These are phyloP conservation scores for Aureobasidium pullulans DNA, from an alignment of 2,329 filamentous ascomycete genomes.

Conservation along the genomic window DNA sequence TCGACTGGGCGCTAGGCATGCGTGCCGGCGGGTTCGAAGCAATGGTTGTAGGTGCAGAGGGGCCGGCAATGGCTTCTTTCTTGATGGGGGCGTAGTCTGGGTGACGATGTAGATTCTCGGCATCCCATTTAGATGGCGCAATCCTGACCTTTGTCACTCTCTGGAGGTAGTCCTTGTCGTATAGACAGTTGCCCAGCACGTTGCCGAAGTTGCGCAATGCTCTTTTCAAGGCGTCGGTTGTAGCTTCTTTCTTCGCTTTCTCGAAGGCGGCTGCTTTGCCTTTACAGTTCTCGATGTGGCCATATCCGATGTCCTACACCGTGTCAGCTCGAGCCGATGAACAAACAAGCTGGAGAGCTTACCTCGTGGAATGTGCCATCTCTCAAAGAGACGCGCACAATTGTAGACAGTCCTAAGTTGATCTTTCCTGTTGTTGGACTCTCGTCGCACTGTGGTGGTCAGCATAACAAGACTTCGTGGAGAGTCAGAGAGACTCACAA, in stretches of 20 bases:
- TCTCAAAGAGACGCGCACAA: slow-evolving; percentile 79
- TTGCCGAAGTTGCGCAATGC: slow-evolving; percentile 90
- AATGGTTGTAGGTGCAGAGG: slow-evolving; percentile 12
- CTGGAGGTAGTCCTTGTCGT: slow-evolving; percentile 88
- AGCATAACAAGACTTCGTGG: not conserved
- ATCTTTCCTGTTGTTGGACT: slow-evolving; percentile 69
- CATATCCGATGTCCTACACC: slow-evolving; percentile 77
- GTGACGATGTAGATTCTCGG: slow-evolving; percentile 74
- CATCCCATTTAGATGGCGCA: slow-evolving; percentile 67
- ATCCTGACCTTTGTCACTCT: slow-evolving; percentile 88
- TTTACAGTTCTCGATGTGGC: slow-evolving; percentile 91
- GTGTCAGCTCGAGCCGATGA: not conserved
- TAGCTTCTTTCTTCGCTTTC: slow-evolving; percentile 97
- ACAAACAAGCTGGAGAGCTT: not conserved
- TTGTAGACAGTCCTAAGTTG: slow-evolving; percentile 79
- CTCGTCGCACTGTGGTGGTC: slow-evolving; percentile 59
- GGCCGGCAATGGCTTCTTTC: slow-evolving; percentile 39
- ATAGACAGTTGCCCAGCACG: slow-evolving; percentile 94
- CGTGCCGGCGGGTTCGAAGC: slow-evolving; percentile 16
- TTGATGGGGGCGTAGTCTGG: slow-evolving; percentile 59
- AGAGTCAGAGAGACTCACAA: slow-evolving; percentile 44
- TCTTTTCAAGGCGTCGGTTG: slow-evolving; percentile 87
- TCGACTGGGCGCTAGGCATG: slow-evolving; percentile 27
- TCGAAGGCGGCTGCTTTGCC: slow-evolving; percentile 94
- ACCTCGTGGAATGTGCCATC: slow-evolving; percentile 94